phyloP scores from a whole-genome alignment of 306 rosid genomes.

The Casuarina glauca region DNA sequence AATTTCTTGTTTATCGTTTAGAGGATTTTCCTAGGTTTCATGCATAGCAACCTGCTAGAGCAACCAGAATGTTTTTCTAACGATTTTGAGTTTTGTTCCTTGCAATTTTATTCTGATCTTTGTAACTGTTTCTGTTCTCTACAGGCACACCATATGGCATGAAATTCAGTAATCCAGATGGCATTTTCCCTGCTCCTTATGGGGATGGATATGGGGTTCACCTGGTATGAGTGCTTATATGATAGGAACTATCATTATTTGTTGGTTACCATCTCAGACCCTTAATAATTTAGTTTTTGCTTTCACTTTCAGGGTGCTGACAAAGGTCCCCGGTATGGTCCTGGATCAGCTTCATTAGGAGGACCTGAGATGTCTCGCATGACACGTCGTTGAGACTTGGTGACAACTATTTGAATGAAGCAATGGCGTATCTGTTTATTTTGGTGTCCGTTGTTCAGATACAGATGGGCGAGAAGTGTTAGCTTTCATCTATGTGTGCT shows the following conservation, averaged over 20 bases:
- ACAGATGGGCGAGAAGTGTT: constrained; percentile 34
- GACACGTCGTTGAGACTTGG: constrained; percentile 57
- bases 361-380: constrained; percentile 67
- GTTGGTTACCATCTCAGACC: background rate
- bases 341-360: constrained; percentile 63
- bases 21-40: background rate
- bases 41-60: background rate
- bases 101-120: background rate
- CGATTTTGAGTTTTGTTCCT: constrained; percentile 10
- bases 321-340: constrained; percentile 59
- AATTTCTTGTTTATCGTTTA: background rate
- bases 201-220: constrained; percentile 70
- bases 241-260: background rate
- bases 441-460: constrained; percentile 32
- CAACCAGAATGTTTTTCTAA: background rate
- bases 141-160: constrained; percentile 74
- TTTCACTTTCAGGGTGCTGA: constrained; percentile 57
- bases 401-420: constrained; percentile 33
- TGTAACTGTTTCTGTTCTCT: constrained; percentile 34
- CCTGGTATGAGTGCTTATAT: constrained; percentile 46
- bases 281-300: background rate
- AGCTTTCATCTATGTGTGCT: constrained; percentile 48
- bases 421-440: constrained; percentile 23
- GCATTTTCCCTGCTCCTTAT: constrained; percentile 53
- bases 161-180: constrained; percentile 53